Conservation (phyloP, 2,329 filamentous ascomycete species). For the Ascochyta rabiei region DNA sequence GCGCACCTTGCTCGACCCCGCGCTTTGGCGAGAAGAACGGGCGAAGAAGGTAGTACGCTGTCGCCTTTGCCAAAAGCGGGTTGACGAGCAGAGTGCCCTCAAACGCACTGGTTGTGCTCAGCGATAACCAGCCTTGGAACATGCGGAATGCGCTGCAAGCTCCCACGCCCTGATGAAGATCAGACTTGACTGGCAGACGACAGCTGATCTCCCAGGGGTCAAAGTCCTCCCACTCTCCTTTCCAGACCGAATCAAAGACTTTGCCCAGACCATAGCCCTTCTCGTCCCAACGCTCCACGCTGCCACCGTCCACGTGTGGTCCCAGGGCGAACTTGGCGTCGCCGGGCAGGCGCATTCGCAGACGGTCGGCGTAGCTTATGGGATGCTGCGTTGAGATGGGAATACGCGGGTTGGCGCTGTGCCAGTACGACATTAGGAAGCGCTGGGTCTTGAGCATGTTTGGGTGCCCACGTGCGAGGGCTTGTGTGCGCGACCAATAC, state of each 20-base stretch:
- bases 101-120: constrained; percentile 73
- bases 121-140: constrained; percentile 87
- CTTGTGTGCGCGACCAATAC: constrained; percentile 57
- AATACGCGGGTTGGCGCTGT: constrained; percentile 51
- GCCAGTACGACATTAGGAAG: constrained; percentile 58
- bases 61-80: constrained; percentile 75
- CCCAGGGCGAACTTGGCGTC: constrained; percentile 60
- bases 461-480: constrained; percentile 55
- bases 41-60: constrained; percentile 79
- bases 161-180: constrained; percentile 81
- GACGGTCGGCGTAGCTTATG: constrained; percentile 56
- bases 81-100: constrained; percentile 86
- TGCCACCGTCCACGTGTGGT: constrained; percentile 62
- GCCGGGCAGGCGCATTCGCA: constrained; percentile 61
- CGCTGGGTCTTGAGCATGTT: constrained; percentile 55
- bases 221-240: constrained; percentile 78
- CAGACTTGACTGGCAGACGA: constrained; percentile 70
- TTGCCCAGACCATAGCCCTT: constrained; percentile 66
- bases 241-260: constrained; percentile 76
- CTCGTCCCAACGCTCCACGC: constrained; percentile 60
- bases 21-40: constrained; percentile 75
- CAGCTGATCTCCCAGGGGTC: constrained; percentile 81
- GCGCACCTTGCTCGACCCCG: constrained; percentile 38
- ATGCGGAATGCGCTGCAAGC: constrained; percentile 85
- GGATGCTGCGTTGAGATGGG: constrained; percentile 55